phyloP scores from a whole-genome alignment of 768 basidiomycete species.

The Leccinum longicurvipes region DNA sequence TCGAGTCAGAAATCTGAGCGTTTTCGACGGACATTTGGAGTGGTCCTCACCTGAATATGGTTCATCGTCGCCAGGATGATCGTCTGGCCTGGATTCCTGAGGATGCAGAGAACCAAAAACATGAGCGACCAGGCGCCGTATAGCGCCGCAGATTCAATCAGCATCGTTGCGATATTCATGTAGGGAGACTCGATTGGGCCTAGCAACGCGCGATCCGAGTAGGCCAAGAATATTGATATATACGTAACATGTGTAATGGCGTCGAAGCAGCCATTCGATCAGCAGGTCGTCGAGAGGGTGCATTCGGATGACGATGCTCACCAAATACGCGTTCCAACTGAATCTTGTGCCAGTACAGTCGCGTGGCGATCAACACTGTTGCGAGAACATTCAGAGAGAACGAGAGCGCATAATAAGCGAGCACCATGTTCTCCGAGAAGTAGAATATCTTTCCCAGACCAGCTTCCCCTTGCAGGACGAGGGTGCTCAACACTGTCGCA shows the following conservation, averaged over 20 bases:
- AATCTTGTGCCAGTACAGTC: conserved; percentile 25
- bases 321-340: conserved; percentile 24
- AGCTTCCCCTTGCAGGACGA: conserved; percentile 19
- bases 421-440: conserved; percentile 20
- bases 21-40: background rate
- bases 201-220: background rate
- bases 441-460: conserved; percentile 16
- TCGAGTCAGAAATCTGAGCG: background rate
- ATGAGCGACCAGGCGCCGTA: conserved; percentile 24
- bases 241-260: background rate
- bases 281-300: background rate
- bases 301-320: conserved; percentile 7
- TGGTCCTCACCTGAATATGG: conserved; percentile 21
- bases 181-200: conserved; percentile 21
- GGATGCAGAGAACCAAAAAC: conserved; percentile 20
- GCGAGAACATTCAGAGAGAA: conserved; percentile 24
- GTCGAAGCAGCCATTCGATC: background rate
- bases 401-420: conserved; percentile 23
- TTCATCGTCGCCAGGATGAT: conserved; percentile 22
- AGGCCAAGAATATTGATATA: background rate
- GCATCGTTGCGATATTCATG: conserved; percentile 17
- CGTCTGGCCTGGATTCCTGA: conserved; percentile 13
- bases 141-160: conserved; percentile 25
- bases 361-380: conserved; percentile 20
- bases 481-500: conserved; percentile 17